Evolutionary conservation across 768 basidiomycete genomes (phyloP), one percentile per base, ranked within the genome.

Genomic region (Pilatotrama ljubarskyi): DNA sequence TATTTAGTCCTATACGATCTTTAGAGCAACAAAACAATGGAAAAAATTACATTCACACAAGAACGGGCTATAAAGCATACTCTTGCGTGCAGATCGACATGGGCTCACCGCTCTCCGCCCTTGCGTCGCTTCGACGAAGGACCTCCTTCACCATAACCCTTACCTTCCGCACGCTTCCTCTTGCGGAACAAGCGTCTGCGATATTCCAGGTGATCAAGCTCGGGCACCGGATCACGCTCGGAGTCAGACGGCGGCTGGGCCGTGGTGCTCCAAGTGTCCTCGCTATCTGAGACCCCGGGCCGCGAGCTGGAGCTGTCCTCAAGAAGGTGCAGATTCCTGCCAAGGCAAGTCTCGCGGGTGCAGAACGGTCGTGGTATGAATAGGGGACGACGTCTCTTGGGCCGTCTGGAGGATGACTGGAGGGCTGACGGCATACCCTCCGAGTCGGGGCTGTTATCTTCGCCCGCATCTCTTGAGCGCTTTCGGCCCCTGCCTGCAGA

Each of bases 231-330:
- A 5, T 57, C 55, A 1, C 20, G 3, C 4, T 50, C 55, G 0
- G 55, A 22, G 7, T 49, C 47, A 1, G 37, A 47, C 11, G 47
- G 14, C 38, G 38, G 24, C 47, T 57, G 55, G 24, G 55, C 47
- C 7, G 55, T 26, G 11, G 4, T 49, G 55, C 55, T 57, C 55
- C 55, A 57, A 8, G 37, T 18, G 46, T 42, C 55, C 26, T 57
- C 55, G 14, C 49, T 38, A 14, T 57, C 46, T 4, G 47, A 47
- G 15, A n/a, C n/a, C n/a, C n/a, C n/a, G n/a, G 0, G 48, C 25
- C 26, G 38, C 13, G 36, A 10, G 6, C 36, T n/a, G 13, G 15
- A 20, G 8, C 11, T 29, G 15, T 46, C 32, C 13, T 15, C 43
- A 13, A 38, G 46, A 15, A 20, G 22, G 17, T 36, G 44, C 0